A percentile compares a stretch with the other conserved stretches of the same genome.
These are phyloP conservation scores for Neurospora sp. DNA, from an alignment of 495 filamentous ascomycete species.

Conservation along the genomic window DNA sequence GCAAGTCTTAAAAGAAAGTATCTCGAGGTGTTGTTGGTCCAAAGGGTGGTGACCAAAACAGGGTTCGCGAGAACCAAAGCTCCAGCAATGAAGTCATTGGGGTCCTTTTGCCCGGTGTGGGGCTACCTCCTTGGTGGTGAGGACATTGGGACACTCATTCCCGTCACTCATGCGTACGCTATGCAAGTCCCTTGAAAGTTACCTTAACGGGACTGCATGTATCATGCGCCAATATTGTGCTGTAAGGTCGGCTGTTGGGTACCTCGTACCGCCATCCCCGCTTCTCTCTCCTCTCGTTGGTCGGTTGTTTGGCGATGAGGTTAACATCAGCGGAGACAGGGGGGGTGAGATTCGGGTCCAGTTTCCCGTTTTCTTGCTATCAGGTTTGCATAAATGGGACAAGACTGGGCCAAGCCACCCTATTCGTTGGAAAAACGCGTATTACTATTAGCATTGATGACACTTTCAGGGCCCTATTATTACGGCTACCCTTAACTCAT, in stretches of 20 bases:
- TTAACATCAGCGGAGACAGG: background rate
- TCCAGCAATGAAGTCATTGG: conserved; percentile 17
- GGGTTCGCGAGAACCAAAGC: conserved; percentile 6
- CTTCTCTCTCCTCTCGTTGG: background rate
- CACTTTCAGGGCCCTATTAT: background rate
- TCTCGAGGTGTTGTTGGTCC: background rate
- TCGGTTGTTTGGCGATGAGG: background rate
- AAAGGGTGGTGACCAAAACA: conserved; percentile 9
- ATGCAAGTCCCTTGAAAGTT: background rate
- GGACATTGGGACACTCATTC: background rate
- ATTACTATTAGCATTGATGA: background rate
- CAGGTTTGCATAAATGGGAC: background rate
- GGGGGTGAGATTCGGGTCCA: background rate
- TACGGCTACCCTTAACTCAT: background rate
- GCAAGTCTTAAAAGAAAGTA: conserved; percentile 7
- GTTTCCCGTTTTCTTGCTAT: background rate
- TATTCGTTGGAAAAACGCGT: background rate
- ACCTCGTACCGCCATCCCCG: background rate
- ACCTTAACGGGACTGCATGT: background rate
- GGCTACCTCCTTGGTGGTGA: background rate
- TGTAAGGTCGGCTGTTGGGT: background rate
- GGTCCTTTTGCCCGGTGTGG: background rate
- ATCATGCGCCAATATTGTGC: background rate
- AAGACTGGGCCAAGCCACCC: background rate
- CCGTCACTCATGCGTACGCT: background rate